A percentile compares a stretch with the other conserved stretches of the same genome.
phyloP scores from a whole-genome alignment of 2,329 filamentous ascomycete species.

The Fusarium buharicum region DNA sequence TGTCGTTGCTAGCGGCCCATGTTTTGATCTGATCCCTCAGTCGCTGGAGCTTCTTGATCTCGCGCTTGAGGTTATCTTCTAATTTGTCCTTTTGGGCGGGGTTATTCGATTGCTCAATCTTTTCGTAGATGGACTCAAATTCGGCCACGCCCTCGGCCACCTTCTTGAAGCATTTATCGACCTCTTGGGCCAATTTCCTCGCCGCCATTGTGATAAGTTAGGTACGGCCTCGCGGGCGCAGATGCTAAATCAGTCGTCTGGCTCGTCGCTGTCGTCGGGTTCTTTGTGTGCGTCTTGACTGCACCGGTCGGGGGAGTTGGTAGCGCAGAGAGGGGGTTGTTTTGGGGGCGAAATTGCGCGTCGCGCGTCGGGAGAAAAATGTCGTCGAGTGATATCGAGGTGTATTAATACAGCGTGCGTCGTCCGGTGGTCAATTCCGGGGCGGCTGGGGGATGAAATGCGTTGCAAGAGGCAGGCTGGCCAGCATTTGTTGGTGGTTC shows the following conservation, averaged over 20 bases:
- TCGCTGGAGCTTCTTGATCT: constrained; percentile 99
- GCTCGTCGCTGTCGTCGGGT: constrained; percentile 16
- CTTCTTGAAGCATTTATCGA: constrained; percentile 99
- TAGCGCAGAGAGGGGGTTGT: constrained; percentile 23
- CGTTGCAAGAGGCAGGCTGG: constrained; percentile 34
- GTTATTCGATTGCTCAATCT: constrained; percentile 93
- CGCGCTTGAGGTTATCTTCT: constrained; percentile 96
- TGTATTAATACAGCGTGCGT: constrained; percentile 21
- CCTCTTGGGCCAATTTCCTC: constrained; percentile 96
- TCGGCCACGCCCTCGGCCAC: constrained; percentile 90
- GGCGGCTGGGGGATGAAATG: constrained; percentile 33
- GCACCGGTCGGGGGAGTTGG: constrained; percentile 21
- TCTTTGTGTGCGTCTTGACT: constrained; percentile 29
- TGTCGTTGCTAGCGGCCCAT: constrained; percentile 98
- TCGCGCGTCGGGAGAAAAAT: constrained; percentile 21
- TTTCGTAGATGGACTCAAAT: constrained; percentile 96
- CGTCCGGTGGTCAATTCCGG: constrained; percentile 38
- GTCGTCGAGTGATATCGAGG: constrained; percentile 24
- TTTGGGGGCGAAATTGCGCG: constrained; percentile 23
- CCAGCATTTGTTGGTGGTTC: constrained; percentile 36
- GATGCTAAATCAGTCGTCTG: constrained; percentile 15
- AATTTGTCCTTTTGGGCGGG: constrained; percentile 97
- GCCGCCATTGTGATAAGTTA: constrained; percentile 77
- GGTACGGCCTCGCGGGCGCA: constrained; percentile 33
- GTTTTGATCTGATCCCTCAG: constrained; percentile 99